Base-by-base conservation (phyloP, 352 stramenopile species). In the Pythium oligandrum region DNA sequence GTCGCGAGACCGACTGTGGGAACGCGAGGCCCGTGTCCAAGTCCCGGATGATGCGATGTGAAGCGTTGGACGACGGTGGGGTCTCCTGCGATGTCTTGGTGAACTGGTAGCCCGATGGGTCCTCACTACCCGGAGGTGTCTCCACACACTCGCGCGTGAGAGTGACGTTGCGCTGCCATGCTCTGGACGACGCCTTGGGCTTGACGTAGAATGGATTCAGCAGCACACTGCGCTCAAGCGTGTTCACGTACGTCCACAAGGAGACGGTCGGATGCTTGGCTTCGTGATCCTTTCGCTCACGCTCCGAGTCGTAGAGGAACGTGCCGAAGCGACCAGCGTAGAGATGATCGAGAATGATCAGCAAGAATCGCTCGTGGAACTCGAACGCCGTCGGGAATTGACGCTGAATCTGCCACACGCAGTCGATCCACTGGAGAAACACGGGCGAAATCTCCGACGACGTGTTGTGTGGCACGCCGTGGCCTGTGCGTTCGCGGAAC, bases 391-490 rank as follows among this genome's bases (percentile, higher is more conserved):
- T 80, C 3, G 85, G 85, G 44, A 87, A 95, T 51, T 95, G 85
- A 35, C 57, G 53, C 34, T 83, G 59, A 8, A 93, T 58, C 54
- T 95, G 85, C 75, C 76, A 93, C 7, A 95, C 83, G n/a, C 83
- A 93, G 55, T 95, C 84, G 42, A 95, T 82, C 72, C 78, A 95
- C 59, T 93, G 84, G n/a, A 95, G 55, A 71, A 99, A 99, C 39
- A 99, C 92, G 2, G 97, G 97, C 40, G 96, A 98, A 6, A 96
- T 83, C 70, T 99, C 92, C n/a, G 94, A 90, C 44, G 97, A 94
- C 45, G 96, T 87, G 10, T 56, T 48, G 1, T 64, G 63, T 11
- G 68, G 80, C 10, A 75, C 40, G n/a, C 63, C 57, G 44, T 91
- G 80, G 7, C 79, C 82, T 4, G 70, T 77, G 35, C 88, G 67